phyloP scores from a whole-genome alignment of 495 filamentous ascomycete species.

The Cercophora samala region DNA sequence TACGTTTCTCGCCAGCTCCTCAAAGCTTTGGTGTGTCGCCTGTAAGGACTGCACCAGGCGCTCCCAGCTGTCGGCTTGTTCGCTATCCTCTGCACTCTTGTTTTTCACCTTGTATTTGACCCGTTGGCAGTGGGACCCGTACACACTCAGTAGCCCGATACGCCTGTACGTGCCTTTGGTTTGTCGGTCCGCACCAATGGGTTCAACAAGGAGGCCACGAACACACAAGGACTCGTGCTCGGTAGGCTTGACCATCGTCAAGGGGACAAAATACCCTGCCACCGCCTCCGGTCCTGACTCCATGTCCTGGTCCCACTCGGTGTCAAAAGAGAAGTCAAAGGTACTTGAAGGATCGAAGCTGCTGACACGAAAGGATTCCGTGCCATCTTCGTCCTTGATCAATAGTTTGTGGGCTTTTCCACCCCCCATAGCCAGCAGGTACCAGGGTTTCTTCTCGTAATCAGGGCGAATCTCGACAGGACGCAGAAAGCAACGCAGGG shows the following conservation, averaged over 20 bases:
- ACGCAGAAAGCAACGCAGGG: slow-evolving; percentile 8
- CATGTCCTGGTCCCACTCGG: background rate
- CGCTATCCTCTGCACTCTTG: background rate
- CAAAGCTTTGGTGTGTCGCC: background rate
- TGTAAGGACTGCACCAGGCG: background rate
- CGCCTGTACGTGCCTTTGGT: background rate
- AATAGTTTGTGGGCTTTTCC: slow-evolving; percentile 13
- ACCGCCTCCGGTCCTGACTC: background rate
- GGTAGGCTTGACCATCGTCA: background rate
- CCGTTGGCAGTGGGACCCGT: background rate
- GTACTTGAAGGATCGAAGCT: background rate
- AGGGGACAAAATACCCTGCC: background rate
- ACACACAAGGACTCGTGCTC: background rate
- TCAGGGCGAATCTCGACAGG: slow-evolving; percentile 15
- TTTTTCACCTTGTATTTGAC: background rate
- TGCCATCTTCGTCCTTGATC: slow-evolving; percentile 5
- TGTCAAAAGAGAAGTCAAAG: background rate
- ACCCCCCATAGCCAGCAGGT: slow-evolving; percentile 16
- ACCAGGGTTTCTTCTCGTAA: slow-evolving; percentile 15
- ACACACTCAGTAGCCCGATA: background rate
- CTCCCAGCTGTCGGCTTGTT: background rate
- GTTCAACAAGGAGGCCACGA: background rate
- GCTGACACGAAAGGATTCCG: background rate
- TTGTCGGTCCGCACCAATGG: background rate
- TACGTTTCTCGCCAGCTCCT: background rate